Base-by-base conservation (phyloP, 805 yeast species). In the Lachancea mirantina region DNA sequence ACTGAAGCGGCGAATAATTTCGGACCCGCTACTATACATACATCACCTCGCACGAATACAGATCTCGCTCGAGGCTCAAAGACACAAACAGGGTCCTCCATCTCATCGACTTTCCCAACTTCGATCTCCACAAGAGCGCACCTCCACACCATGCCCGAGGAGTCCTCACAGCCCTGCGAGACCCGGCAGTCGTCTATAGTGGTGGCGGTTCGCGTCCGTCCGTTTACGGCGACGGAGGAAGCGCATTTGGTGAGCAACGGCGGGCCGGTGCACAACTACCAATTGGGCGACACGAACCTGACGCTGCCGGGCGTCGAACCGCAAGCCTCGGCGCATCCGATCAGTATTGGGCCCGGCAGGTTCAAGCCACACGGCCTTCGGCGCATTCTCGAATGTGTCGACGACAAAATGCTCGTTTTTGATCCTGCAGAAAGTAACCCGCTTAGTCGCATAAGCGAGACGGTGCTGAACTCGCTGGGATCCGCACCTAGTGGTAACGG, bases 361-460 rank as follows among this genome's bases (percentile, higher is more conserved):
- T 26, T 35, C 22, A 38, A 39, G 8, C 78, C 74, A 4, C 54
- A 59, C 26, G 79, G 83, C 0, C 62, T 84, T 16, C 63, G 92
- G 35, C 79, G 78, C 45, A 70, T 84, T 19, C 70, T 87, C 15
- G 75, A 79, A 38, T 87, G 83, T 17, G 88, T 83, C 2, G 95
- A 84, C 60, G 92, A 83, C 45, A 65, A 75, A 39, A 84, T 84
- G 94, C 65, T 85, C 35, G 74, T 85, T 6, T 85, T 85, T 54
- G 95, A 85, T 58, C 96, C 95, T 0, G 75, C 82, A 2, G 84
- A 78, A 28, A 65, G 72, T 13, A 80, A 75, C 42, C 87, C 89
- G 1, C 42, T 63, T 31, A 46, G 58, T 19, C 51, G 47, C 28
- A 34, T 62, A 17, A 47, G 52, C 34, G 57, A 52, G 14, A 46